A percentile compares a stretch with the other conserved stretches of the same genome.
Conservation (phyloP, 441 rosid species). For the Gossypium trilobum region DNA sequence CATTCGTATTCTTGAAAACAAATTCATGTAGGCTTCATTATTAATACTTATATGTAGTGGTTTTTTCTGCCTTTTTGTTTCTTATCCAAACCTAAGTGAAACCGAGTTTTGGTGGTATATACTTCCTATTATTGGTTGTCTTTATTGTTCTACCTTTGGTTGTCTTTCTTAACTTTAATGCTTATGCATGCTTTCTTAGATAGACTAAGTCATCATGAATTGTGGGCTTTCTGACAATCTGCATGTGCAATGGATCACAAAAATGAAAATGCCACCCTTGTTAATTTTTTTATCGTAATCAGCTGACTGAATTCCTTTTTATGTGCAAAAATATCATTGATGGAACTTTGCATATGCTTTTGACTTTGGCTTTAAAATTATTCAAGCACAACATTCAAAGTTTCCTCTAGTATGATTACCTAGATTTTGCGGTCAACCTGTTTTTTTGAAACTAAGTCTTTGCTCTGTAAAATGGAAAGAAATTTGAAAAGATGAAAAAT, state of each 20-base stretch:
- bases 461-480: too few species aligned
- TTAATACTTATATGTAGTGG: background rate
- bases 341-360: background rate
- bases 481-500: too few species aligned
- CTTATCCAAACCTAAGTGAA: background rate
- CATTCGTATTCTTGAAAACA: slow-evolving; percentile 2
- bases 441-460: background rate
- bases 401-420: background rate
- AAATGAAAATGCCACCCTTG: background rate
- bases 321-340: background rate
- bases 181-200: background rate
- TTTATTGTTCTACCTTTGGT: background rate
- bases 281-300: background rate
- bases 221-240: background rate
- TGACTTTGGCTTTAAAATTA: background rate
- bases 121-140: background rate
- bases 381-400: background rate
- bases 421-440: slow-evolving; percentile 1
- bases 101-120: background rate
- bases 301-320: background rate
- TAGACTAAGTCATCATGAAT: background rate
- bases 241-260: background rate
- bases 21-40: background rate
- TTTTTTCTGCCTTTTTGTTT: background rate
- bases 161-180: background rate